phyloP scores from a whole-genome alignment of 345 rosid species.

The Camelina sativa region DNA sequence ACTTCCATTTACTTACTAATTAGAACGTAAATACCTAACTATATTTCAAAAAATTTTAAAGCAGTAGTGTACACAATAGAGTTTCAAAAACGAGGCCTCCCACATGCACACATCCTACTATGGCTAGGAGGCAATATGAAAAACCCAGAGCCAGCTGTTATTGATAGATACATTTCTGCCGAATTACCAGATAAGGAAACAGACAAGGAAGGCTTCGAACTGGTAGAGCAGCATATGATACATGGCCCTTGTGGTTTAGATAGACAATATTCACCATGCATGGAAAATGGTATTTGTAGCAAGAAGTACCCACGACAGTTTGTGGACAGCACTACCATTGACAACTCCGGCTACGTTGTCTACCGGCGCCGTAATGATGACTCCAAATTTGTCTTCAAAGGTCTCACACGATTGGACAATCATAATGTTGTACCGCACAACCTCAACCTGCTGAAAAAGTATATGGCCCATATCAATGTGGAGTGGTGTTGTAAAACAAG shows the following conservation, averaged over 20 bases:
- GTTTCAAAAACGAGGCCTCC: no score
- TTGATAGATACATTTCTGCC: no score
- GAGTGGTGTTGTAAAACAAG: neutral
- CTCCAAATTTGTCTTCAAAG: neutral
- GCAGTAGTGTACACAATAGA: no score
- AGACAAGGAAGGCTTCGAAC: neutral
- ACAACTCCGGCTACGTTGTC: neutral
- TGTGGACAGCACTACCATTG: neutral
- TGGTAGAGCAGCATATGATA: slow-evolving; percentile 12
- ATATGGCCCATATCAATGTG: neutral
- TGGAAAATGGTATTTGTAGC: neutral
- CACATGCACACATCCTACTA: no score
- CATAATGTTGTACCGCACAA: neutral
- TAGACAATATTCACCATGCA: no score
- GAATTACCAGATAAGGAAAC: no score
- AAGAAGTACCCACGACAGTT: neutral
- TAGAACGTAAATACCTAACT: no score
- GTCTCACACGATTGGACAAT: neutral
- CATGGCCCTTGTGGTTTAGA: slow-evolving; percentile 1
- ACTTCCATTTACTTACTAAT: no score
- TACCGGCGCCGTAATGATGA: neutral
- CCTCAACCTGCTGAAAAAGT: neutral
- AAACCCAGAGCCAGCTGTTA: no score
- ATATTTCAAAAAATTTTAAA: rapidly evolving
- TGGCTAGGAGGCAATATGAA: no score